These are phyloP conservation scores for Medicago arabica DNA, from an alignment of 306 rosid species.

Conservation along the genomic window DNA sequence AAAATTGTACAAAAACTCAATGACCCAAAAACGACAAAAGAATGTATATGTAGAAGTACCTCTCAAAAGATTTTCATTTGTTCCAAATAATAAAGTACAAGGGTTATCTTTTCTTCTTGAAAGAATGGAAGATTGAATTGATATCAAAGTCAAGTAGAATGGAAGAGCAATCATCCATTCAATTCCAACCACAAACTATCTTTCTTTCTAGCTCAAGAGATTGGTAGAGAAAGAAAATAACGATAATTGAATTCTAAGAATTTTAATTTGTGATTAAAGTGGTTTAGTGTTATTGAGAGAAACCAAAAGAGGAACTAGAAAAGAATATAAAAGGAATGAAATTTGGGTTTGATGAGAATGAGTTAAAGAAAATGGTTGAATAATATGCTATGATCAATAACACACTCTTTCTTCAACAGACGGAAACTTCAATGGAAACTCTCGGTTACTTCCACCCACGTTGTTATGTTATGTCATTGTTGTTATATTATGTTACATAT, in stretches of 20 bases:
- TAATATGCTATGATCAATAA: constrained; percentile 21
- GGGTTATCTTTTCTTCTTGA: too few species aligned
- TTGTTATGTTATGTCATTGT: constrained; percentile 2
- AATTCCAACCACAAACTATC: too few species aligned
- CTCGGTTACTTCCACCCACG: constrained; percentile 37
- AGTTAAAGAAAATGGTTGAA: constrained; percentile 27
- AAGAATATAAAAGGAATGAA: neutral
- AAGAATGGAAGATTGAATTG: neutral
- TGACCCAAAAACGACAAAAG: constrained; percentile 23
- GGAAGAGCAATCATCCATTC: constrained; percentile 38
- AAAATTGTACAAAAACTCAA: constrained; percentile 9
- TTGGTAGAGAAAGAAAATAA: too few species aligned
- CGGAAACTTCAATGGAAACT: constrained; percentile 25
- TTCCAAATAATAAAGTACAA: constrained; percentile 15
- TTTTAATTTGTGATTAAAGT: too few species aligned
- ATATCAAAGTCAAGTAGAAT: constrained; percentile 50
- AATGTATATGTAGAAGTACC: neutral
- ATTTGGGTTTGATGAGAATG: neutral
- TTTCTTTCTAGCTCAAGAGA: too few species aligned
- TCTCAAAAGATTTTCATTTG: neutral
- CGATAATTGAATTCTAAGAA: too few species aligned
- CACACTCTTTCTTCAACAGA: too few species aligned
- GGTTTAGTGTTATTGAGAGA: too few species aligned
- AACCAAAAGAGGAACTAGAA: too few species aligned
- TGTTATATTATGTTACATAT: neutral